A percentile compares a stretch with the other conserved stretches of the same genome.
Evolutionary conservation across 441 rosid species (phyloP).

Genomic region (Syzygium malaccense): DNA sequence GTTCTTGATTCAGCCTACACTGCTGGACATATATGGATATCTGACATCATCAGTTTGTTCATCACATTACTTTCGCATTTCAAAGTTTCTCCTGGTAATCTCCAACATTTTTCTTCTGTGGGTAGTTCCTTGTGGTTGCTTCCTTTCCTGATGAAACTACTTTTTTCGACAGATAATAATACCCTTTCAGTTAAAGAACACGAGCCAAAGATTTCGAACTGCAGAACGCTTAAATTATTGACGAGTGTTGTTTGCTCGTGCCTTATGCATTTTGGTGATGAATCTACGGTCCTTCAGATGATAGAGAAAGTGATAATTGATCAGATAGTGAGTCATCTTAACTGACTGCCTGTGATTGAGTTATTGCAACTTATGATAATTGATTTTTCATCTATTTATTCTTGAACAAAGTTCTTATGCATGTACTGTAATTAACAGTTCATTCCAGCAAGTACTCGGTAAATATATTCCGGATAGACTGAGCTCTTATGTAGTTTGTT

Average conservation of each 20-base stretch:
- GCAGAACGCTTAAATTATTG: conserved; percentile 41
- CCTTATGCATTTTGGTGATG: conserved; percentile 65
- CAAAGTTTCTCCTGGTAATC: conserved; percentile 54
- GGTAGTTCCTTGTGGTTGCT: neutral
- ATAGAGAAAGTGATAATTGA: conserved; percentile 47
- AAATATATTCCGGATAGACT: neutral
- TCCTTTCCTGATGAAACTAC: neutral
- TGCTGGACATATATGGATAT: conserved; percentile 62
- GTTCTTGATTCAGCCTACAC: conserved; percentile 56
- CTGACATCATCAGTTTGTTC: conserved; percentile 70
- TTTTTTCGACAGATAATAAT: conserved; percentile 36
- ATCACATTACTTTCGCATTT: conserved; percentile 50
- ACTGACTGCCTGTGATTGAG: neutral
- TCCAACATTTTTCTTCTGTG: neutral
- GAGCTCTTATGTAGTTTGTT: neutral
- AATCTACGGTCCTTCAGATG: conserved; percentile 44
- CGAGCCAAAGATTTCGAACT: conserved; percentile 24
- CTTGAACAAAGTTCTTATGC: neutral
- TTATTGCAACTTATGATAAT: neutral
- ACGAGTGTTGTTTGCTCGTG: conserved; percentile 37
- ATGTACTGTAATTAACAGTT: neutral
- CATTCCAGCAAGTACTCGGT: neutral
- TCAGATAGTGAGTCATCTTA: conserved; percentile 50
- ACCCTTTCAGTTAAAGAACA: conserved; percentile 14
- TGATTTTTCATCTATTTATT: neutral